Base-by-base conservation (phyloP, 305 asterid genomes). In the Ajuga reptans region DNA sequence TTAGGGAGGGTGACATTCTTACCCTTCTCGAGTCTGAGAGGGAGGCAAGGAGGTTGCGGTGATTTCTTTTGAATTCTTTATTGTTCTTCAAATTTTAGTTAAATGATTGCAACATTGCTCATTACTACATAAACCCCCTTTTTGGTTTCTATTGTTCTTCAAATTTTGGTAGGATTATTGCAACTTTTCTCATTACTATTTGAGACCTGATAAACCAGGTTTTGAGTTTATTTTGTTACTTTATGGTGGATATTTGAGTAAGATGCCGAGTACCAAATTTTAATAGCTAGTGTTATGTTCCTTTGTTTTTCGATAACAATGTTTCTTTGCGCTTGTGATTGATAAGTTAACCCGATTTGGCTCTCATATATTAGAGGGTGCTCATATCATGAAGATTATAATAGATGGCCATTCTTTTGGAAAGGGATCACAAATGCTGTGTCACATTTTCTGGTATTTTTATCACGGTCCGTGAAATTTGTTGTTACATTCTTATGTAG, bases 11-110 rank as follows among this genome's bases (percentile, higher is more conserved):
- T 3, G 78, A 74, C 10, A 41, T 58, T 41, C 78, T 74, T 70
- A 74, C 78, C 55, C 64, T 74, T 6, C 73, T 74, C 33, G 78
- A 74, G 64, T 74, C 78, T 2, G 78, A 74, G 50, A 74, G 78
- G 12, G 78, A 74, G 65, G 78, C 78, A 0, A 72, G 77, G 72
- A 72, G 77, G 61, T 8, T 72, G 49, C 66, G 77, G 47, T 72
- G 72, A 72, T 9, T 29, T 39, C 42, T 36, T 6, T 9, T 6
- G 42, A 16, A 9, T 49, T 14, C 49, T 33, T 17, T 49, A 31
- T 11, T 4, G 1, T 2, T 47, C 31, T 59, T 34, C n/a, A 0
- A 15, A 39, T 67, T 67, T 53, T 67, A 41, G 72, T 4, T 51
- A 14, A 49, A 15, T 49, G 17, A 31, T 33, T 10, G 14, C 37